phyloP scores from a whole-genome alignment of 1,284 basidiomycete genomes.

The Ustilago vetiveriae region DNA sequence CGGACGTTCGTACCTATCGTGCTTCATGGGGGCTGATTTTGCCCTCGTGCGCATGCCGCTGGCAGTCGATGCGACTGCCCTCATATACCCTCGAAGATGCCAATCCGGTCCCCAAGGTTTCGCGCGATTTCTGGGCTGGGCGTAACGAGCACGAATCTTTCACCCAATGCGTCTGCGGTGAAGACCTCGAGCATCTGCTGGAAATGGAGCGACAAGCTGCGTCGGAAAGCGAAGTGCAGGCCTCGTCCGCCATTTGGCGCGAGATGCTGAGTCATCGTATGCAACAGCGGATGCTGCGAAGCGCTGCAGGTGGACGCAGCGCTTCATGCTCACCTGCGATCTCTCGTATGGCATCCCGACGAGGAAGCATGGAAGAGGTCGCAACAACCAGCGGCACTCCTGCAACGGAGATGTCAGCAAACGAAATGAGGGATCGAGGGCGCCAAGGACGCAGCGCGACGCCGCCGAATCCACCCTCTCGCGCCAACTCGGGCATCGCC shows the following conservation, averaged over 20 bases:
- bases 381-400: neutral
- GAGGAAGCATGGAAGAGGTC: constrained; percentile 22
- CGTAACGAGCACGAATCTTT: constrained; percentile 49
- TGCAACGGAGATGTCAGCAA: neutral
- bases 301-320: constrained; percentile 6
- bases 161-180: constrained; percentile 52
- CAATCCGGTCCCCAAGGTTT: constrained; percentile 43
- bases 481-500: neutral
- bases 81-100: constrained; percentile 44
- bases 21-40: constrained; percentile 38
- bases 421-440: constrained; percentile 6
- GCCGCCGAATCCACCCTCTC: neutral
- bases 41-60: constrained; percentile 44
- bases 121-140: constrained; percentile 46
- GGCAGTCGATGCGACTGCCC: constrained; percentile 45
- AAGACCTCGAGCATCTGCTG: constrained; percentile 37
- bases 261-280: constrained; percentile 42
- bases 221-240: constrained; percentile 34
- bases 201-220: constrained; percentile 43
- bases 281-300: constrained; percentile 26
- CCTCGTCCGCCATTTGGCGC: constrained; percentile 38
- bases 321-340: constrained; percentile 15
- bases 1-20: constrained; percentile 31
- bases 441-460: constrained; percentile 3
- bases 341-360: constrained; percentile 19